These are phyloP conservation scores for Yamadazyma conglobata DNA, from an alignment of 1,139 yeast genomes.

Conservation along the genomic window DNA sequence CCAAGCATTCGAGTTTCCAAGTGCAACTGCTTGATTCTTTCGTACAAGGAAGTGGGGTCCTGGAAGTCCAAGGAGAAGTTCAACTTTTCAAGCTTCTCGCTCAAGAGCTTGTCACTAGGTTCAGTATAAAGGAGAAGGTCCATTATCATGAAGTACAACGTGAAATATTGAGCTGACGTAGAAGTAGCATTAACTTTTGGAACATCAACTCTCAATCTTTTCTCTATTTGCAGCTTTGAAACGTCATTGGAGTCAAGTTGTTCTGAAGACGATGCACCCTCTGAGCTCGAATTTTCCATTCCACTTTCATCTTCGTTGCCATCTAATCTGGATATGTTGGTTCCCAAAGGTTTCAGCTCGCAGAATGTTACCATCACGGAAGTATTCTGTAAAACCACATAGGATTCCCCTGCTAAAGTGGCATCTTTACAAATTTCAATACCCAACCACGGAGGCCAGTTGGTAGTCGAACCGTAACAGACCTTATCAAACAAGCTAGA, in stretches of 20 bases:
- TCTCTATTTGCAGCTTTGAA: constrained; percentile 5
- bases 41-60: constrained; percentile 29
- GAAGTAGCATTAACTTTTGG: constrained; percentile 40
- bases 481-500: constrained; percentile 22
- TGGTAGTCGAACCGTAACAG: constrained; percentile 35
- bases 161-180: constrained; percentile 42
- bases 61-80: constrained; percentile 44
- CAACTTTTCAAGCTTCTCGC: constrained; percentile 38
- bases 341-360: constrained; percentile 28
- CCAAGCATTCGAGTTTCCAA: constrained; percentile 23
- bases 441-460: constrained; percentile 51
- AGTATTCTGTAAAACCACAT: constrained; percentile 36
- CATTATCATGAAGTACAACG: constrained; percentile 34
- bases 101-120: constrained; percentile 35
- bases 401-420: constrained; percentile 33
- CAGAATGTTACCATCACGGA: constrained; percentile 36
- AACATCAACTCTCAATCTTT: constrained; percentile 33
- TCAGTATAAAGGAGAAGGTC: constrained; percentile 41
- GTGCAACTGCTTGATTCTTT: constrained; percentile 27
- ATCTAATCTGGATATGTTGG: constrained; percentile 13
- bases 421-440: constrained; percentile 40
- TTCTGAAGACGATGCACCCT: neutral
- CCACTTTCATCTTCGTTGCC: constrained; percentile 9
- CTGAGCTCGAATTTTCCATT: constrained; percentile 6
- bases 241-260: constrained; percentile 10